Percentiles rank a stretch among this genome's conserved stretches.
Evolutionary conservation across 495 filamentous ascomycete genomes (phyloP).

Genomic region (Podospora australis): DNA sequence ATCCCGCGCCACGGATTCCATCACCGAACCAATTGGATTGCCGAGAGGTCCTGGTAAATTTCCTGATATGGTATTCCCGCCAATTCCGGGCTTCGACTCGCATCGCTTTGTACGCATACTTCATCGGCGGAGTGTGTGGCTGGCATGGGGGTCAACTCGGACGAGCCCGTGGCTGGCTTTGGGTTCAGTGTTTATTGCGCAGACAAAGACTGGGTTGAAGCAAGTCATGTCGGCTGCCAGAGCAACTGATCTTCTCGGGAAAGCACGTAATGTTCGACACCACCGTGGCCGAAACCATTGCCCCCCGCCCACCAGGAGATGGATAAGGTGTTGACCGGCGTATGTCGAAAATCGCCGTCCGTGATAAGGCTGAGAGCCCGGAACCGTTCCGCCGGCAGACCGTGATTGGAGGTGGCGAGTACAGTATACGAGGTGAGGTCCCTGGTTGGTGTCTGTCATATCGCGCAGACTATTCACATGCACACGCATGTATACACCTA

Average conservation of each 20-base stretch:
- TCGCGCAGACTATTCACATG: neutral
- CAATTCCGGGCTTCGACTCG: neutral
- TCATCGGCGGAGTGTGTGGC: neutral
- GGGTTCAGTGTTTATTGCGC: neutral
- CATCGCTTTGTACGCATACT: neutral
- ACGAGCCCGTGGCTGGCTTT: neutral
- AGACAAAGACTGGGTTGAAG: neutral
- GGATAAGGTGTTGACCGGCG: no score
- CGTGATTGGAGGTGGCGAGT: no score
- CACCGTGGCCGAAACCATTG: no score
- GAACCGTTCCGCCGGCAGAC: no score
- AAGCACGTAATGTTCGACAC: no score
- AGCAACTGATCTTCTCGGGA: no score
- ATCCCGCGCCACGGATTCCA: slow-evolving; percentile 9
- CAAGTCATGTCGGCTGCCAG: neutral
- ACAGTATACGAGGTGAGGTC: no score
- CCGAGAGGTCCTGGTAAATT: slow-evolving; percentile 11
- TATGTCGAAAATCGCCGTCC: no score
- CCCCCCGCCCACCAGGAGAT: no score
- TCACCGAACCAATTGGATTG: slow-evolving; percentile 18
- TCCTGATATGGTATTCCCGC: slow-evolving; percentile 15
- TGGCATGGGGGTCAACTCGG: neutral
- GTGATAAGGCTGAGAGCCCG: no score
- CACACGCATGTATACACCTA: neutral
- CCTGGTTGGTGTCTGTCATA: no score